Base-by-base conservation (phyloP, 768 basidiomycete species). In the Lentinula guzmanii region DNA sequence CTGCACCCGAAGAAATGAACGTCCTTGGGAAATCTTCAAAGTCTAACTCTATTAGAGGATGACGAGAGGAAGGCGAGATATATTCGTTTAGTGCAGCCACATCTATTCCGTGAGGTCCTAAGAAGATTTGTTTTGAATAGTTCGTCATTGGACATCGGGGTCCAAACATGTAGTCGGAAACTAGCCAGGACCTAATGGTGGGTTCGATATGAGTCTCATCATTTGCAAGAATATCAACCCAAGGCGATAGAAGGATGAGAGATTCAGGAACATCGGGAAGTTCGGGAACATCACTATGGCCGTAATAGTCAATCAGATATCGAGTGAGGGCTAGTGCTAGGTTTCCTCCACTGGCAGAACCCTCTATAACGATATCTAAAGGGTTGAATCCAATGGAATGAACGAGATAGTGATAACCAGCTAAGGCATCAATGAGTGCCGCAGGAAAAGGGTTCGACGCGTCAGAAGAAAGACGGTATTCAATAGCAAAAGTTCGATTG, bases 311-410 rank as follows among this genome's bases (percentile, higher is more conserved):
- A 15, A 82, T 72, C 24, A 90, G 79, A 64, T 86, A 86, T 4
- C 86, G 85, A 10, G 76, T 79, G 50, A 90, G 77, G 0, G 86
- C 84, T 35, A 84, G 77, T 0, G 84, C 83, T 33, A 92, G 81
- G 70, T 92, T 89, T 3, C 79, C 91, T 2, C 91, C 91, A 0
- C 90, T 88, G 0, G 88, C 91, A 68, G 93, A 90, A 2, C 91
- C 91, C 16, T 76, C 76, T 21, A 91, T 52, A 59, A 89, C 77
- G 68, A 93, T 86, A 65, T 89, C 73, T 16, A 74, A 69, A 0
- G 89, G 81, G 1, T 75, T 63, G 68, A 89, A 86, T 0, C 84
- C 82, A 31, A 86, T 73, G 7, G 68, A 72, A 54, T 80, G 74
- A 39, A 87, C 76, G 18, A 92, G 85, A 70, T 92, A 86, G 51